Percentiles rank a stretch among this genome's conserved stretches.
Evolutionary conservation across 2,329 filamentous ascomycete genomes (phyloP).

Genomic region (Trichoderma semiorbis): DNA sequence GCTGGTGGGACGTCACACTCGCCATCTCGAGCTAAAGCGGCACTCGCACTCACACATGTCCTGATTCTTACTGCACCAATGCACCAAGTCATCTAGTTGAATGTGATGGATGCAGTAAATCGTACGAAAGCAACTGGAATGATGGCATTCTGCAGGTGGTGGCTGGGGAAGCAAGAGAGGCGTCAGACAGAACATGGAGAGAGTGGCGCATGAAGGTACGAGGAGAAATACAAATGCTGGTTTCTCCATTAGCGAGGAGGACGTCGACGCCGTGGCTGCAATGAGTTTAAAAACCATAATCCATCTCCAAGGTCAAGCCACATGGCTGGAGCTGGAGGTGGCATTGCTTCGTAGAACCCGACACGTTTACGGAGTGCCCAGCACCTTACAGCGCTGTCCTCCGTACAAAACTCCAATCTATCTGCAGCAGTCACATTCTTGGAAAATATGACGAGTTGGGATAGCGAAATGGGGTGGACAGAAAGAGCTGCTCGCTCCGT

Average conservation of each 20-base stretch:
- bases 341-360: background rate
- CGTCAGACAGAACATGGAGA: background rate
- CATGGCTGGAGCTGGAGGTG: constrained; percentile 2
- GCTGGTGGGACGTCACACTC: background rate
- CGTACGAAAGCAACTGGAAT: background rate
- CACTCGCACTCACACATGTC: background rate
- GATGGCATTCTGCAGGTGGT: constrained; percentile 7
- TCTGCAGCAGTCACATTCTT: constrained; percentile 13
- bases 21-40: background rate
- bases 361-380: too few relatives aligned
- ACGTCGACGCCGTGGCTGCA: background rate
- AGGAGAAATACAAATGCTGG: background rate
- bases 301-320: background rate
- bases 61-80: background rate
- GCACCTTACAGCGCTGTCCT: background rate
- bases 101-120: background rate
- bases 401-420: background rate
- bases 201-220: background rate
- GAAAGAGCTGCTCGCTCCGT: constrained; percentile 11
- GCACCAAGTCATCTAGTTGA: background rate
- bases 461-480: constrained; percentile 17
- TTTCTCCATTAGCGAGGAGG: background rate
- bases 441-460: background rate
- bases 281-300: background rate
- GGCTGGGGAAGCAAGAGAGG: background rate